Base-by-base conservation (phyloP, 2,329 filamentous ascomycete species). In the Colletotrichum lindemuthianum region DNA sequence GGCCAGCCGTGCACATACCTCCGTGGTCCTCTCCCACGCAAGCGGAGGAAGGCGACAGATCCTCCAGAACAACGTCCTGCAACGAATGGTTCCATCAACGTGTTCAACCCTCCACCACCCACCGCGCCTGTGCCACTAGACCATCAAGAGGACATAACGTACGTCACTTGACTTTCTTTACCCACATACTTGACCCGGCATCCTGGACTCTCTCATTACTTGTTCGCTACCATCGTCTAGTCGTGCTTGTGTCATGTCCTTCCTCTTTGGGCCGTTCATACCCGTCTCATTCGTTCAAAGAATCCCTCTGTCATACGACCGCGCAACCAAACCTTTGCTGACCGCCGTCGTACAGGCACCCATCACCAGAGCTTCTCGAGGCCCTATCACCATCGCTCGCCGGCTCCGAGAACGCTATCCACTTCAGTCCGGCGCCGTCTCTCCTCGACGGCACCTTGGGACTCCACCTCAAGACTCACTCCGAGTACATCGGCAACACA, bases 1-100 rank as follows among this genome's bases (percentile, higher is more conserved):
- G 86, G 86, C 73, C 86, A 89, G 71, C 84, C 87, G 67, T 90
- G 88, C 74, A 90, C 88, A 32, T 90, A 89, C 72, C 79, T 88
- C 54, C 73, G 74, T n/a, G 75, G 75, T 0, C 75, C 75, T 15
- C 73, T 74, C 13, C 74, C 74, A 36, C 73, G 75, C 40, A 70
- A 73, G 50, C 72, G 73, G 45, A 68, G 71, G 58, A 70, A 68
- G 64, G 71, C 64, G 54, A 72, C 57, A 60, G 55, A 67, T 13
- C 70, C 67, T 24, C 68, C 70, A 40, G 63, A 70, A 47, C 68
- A 68, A 50, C 66, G 65, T 34, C 59, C 66, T 16, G 45, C 55
- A 49, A 48, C 59, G 7, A 69, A 67, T 50, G 68, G 59, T 12
- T 63, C 64, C 50, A 16, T 48, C 32, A 40, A 51, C 50, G 47